Percentiles rank a stretch among this genome's conserved stretches.
These are phyloP conservation scores for Cichorium intybus DNA, from an alignment of 140 eudicot species.

Conservation along the genomic window DNA sequence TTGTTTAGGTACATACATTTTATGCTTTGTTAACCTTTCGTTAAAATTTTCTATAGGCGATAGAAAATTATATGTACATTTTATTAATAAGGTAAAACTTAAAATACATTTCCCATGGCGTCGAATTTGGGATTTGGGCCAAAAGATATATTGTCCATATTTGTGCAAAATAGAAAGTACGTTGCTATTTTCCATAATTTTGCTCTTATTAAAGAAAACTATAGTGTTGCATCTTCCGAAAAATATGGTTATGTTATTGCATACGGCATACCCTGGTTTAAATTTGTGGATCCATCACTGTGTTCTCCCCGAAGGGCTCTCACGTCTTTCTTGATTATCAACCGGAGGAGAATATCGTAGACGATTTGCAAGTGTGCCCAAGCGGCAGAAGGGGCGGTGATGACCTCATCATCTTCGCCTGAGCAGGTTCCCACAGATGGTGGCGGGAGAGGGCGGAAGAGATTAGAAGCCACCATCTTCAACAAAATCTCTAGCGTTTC, in stretches of 20 bases:
- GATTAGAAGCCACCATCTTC: constrained; percentile 55
- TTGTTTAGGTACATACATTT: no score
- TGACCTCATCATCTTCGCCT: constrained; percentile 52
- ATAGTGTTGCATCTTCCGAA: not conserved
- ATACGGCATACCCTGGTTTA: constrained; percentile 10
- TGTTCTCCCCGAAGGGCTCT: constrained; percentile 15
- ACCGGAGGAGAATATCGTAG: constrained; percentile 57
- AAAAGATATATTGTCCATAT: not conserved
- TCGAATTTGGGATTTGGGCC: no score
- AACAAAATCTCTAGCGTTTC: constrained; percentile 39
- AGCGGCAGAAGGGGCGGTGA: constrained; percentile 39
- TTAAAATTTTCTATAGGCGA: no score
- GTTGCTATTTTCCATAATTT: not conserved
- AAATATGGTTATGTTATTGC: not conserved
- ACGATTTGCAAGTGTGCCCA: constrained; percentile 69
- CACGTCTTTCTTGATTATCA: constrained; percentile 35
- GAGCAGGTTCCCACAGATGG: constrained; percentile 28
- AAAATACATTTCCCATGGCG: no score
- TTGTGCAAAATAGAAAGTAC: not conserved
- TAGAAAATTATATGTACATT: not conserved
- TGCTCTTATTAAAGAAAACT: no score
- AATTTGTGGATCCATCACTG: constrained; percentile 1
- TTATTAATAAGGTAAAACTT: not conserved
- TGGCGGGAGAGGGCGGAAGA: constrained; percentile 66
- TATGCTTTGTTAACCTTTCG: not conserved